Evolutionary conservation across 2,329 filamentous ascomycete species (phyloP).

Genomic region (Trichoderma asperellum): DNA sequence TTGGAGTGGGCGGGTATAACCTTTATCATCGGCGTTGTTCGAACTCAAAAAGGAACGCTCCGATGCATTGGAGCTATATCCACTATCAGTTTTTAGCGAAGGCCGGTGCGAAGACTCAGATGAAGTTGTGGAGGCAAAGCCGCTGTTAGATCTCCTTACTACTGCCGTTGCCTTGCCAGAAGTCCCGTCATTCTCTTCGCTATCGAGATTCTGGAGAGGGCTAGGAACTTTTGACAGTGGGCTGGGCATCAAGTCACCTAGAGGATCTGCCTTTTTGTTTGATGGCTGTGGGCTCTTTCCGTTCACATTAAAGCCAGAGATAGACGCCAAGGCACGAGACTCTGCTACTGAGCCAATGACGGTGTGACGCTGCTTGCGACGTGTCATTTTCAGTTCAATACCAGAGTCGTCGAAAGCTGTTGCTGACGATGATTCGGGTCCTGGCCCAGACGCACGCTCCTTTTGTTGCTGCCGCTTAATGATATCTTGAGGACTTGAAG

Average conservation of each 20-base stretch:
- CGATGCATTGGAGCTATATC: slow-evolving; percentile 64
- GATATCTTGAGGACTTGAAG: slow-evolving; percentile 41
- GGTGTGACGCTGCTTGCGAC: slow-evolving; percentile 2
- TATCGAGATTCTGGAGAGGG: not conserved
- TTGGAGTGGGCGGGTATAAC: not conserved
- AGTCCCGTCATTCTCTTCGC: not conserved
- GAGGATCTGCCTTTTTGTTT: not conserved
- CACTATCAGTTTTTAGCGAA: slow-evolving; percentile 50
- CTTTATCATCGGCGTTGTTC: not conserved
- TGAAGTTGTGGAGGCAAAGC: slow-evolving; percentile 10
- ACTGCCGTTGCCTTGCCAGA: not conserved
- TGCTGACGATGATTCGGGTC: not conserved
- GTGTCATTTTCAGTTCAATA: slow-evolving; percentile 12
- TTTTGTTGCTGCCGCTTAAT: not conserved
- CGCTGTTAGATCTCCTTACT: slow-evolving; percentile 23
- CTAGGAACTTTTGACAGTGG: slow-evolving; percentile 14
- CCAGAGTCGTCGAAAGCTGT: not conserved
- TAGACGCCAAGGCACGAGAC: slow-evolving; percentile 26
- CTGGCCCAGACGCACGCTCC: not conserved
- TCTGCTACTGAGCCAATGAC: slow-evolving; percentile 2
- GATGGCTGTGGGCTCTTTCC: not conserved
- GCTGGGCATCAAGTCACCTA: slow-evolving; percentile 12
- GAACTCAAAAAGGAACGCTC: slow-evolving; percentile 54
- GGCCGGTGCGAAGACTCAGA: slow-evolving; percentile 29
- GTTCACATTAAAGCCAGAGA: not conserved